Percentiles rank a stretch among this genome's conserved stretches.
Conservation (phyloP, 164 flowering plant genomes). For the Houttuynia cordata region DNA sequence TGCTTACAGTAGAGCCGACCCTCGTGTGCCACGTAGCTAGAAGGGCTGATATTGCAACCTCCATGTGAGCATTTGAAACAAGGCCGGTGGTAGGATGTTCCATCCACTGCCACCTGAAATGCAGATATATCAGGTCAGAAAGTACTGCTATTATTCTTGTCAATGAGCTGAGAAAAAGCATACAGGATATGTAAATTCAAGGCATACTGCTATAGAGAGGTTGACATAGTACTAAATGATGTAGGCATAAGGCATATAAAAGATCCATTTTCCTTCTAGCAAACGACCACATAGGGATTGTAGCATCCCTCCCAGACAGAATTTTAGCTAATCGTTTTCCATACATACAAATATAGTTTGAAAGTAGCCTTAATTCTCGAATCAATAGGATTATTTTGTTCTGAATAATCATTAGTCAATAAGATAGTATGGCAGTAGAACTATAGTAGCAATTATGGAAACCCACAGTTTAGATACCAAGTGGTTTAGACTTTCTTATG, state of each 20-base stretch:
- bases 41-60: slow-evolving; percentile 77
- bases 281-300: too few relatives aligned
- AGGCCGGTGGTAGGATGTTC: slow-evolving; percentile 59
- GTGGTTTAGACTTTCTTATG: not conserved
- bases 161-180: slow-evolving; percentile 38
- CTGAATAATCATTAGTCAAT: too few relatives aligned
- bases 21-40: slow-evolving; percentile 77
- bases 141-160: not conserved
- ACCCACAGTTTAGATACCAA: not conserved
- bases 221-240: too few relatives aligned
- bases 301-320: too few relatives aligned
- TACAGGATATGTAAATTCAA: slow-evolving; percentile 26
- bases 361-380: too few relatives aligned
- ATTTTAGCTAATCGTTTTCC: too few relatives aligned
- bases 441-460: not conserved
- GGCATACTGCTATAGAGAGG: too few relatives aligned
- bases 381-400: too few relatives aligned
- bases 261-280: too few relatives aligned
- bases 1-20: slow-evolving; percentile 70
- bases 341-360: too few relatives aligned
- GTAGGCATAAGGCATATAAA: too few relatives aligned
- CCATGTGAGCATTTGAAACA: slow-evolving; percentile 84
- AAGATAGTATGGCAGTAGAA: too few relatives aligned
- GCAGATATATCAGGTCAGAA: not conserved
- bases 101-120: slow-evolving; percentile 68